phyloP scores from a whole-genome alignment of 2,329 filamentous ascomycete genomes.

The Arthrobotrys sphaeroides region DNA sequence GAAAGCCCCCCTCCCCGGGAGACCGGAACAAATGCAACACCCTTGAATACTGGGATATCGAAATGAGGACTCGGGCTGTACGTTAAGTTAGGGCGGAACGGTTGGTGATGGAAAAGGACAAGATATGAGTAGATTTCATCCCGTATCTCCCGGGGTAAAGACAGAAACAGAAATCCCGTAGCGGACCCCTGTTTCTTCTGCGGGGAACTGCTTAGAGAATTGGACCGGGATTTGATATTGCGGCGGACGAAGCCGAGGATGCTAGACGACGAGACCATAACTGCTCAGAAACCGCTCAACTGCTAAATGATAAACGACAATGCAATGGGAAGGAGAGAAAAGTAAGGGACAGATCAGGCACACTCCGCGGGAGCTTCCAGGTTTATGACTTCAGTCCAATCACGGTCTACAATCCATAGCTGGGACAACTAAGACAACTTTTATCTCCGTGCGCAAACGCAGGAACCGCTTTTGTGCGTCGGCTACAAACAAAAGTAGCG shows the following conservation, averaged over 20 bases:
- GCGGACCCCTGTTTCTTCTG: background rate
- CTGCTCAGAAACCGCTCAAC: background rate
- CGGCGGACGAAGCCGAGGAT: conserved; percentile 21
- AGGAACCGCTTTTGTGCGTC: conserved; percentile 24
- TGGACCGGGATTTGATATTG: conserved; percentile 21
- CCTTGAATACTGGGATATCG: conserved; percentile 7
- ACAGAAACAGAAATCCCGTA: conserved; percentile 26
- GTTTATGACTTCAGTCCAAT: conserved; percentile 15
- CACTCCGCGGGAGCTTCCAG: conserved; percentile 10
- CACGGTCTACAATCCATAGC: background rate
- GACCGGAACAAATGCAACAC: conserved; percentile 16
- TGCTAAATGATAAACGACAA: background rate
- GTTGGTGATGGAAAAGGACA: conserved; percentile 25
- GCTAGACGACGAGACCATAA: conserved; percentile 8
- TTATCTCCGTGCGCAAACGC: conserved; percentile 24
- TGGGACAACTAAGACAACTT: conserved; percentile 4
- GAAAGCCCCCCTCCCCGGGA: conserved; percentile 12
- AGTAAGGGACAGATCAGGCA: background rate
- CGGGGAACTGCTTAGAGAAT: conserved; percentile 18
- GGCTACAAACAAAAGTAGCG: conserved; percentile 18
- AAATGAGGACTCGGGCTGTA: background rate
- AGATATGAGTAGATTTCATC: conserved; percentile 49
- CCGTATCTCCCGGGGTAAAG: conserved; percentile 34
- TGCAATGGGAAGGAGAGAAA: background rate
- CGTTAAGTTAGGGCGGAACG: conserved; percentile 6